Base-by-base conservation (phyloP, 768 basidiomycete genomes). In the Lanmaoa pseudosensibilis region DNA sequence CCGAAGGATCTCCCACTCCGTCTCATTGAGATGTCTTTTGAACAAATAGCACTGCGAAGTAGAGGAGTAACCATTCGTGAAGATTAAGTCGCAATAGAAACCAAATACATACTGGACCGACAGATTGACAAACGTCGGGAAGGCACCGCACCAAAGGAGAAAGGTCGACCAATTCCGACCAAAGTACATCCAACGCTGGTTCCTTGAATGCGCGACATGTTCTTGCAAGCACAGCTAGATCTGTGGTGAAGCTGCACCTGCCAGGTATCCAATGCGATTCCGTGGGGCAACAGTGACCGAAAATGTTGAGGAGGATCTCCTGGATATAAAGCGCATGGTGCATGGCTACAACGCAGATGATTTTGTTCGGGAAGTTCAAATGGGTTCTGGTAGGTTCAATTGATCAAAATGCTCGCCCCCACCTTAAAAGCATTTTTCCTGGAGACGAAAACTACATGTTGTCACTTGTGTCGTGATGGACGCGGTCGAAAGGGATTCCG, bases 201-300 rank as follows among this genome's bases (percentile, higher is more conserved):
- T 52, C 58, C 44, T 52, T 59, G 37, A 59, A 58, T 3, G 33
- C 12, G 8, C 9, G 56, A 30, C 46, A 59, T 2, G 58, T 58
- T 30, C 50, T 33, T 27, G 46, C 50, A 12, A 59, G 41, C 4
- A 15, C 19, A 15, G 36, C 36, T 7, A 59, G 23, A n/a, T 33
- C 50, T 11, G 33, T 21, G 30, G 41, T 25, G 21, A 7, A 13
- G 1, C 30, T 15, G 15, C 10, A 6, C 16, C n/a, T 30, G n/a
- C 2, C 0, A 15, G 30, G 25, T 4, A 4, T 19, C 32, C 15
- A 50, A 18, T 34, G n/a, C n/a, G 4, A 47, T 19, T 44, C 43
- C 25, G 25, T 9, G 18, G 43, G 33, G 10, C 9, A 9, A 15
- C 21, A 37, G 25, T 32, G 23, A 30, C 21, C 11, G 41, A 50